Evolutionary conservation across 768 basidiomycete species (phyloP).

Genomic region (Agaricus blazei): DNA sequence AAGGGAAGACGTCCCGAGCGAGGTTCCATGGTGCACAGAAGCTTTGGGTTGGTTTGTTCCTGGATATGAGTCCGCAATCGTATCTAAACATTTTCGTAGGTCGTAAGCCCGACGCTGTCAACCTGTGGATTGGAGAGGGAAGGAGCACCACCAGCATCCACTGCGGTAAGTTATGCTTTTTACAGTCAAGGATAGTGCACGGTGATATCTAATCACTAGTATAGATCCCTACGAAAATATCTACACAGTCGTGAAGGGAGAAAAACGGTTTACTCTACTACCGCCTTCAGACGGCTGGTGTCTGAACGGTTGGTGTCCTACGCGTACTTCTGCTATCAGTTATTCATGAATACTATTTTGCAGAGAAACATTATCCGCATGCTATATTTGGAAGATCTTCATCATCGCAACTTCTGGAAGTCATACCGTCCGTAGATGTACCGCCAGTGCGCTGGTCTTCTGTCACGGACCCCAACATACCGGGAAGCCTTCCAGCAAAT

Average conservation of each 20-base stretch:
- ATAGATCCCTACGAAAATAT: constrained; percentile 91
- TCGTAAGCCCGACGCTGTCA: constrained; percentile 78
- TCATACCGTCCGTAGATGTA: constrained; percentile 25
- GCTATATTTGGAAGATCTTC: constrained; percentile 55
- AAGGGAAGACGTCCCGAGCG: constrained; percentile 58
- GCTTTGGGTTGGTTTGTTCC: constrained; percentile 58
- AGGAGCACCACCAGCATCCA: constrained; percentile 82
- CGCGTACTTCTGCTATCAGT: not conserved
- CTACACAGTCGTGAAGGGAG: constrained; percentile 80
- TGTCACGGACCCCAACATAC: constrained; percentile 49
- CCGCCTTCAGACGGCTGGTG: constrained; percentile 90
- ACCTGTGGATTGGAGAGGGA: constrained; percentile 85
- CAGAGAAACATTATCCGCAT: constrained; percentile 61
- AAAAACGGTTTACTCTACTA: constrained; percentile 80
- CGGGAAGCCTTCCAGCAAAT: constrained; percentile 39
- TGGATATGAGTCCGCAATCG: not conserved
- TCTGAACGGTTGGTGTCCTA: constrained; percentile 55
- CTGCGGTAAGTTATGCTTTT: constrained; percentile 48
- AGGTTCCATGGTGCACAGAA: constrained; percentile 71
- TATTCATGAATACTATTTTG: constrained; percentile 5
- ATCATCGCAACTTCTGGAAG: constrained; percentile 20
- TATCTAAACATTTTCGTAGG: constrained; percentile 27
- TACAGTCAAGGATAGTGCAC: not conserved
- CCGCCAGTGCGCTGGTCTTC: constrained; percentile 80
- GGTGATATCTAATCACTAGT: not conserved